Percentiles rank a stretch among this genome's conserved stretches.
These are phyloP conservation scores for Podosphaera aphanis DNA, from an alignment of 2,329 filamentous ascomycete species.

Conservation along the genomic window DNA sequence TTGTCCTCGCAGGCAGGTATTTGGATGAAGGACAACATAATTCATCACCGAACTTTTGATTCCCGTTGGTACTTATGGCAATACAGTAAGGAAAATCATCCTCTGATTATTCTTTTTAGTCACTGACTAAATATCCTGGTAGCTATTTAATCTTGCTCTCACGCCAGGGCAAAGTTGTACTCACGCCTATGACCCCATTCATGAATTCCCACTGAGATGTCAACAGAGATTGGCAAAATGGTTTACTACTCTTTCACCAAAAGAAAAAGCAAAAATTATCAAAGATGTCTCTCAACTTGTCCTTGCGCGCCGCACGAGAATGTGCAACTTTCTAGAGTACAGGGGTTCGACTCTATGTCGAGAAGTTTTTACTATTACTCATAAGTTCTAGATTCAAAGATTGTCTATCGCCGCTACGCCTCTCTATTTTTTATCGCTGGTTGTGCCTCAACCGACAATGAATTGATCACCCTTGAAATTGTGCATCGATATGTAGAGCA, in stretches of 20 bases:
- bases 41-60: no score
- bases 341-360: constrained; percentile 40
- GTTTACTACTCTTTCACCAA: constrained; percentile 94
- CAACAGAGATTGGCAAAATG: constrained; percentile 87
- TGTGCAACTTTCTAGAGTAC: constrained; percentile 99
- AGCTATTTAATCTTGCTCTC: constrained; percentile 97
- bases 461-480: constrained; percentile 92
- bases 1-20: no score
- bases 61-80: no score
- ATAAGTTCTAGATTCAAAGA: constrained; percentile 57
- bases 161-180: constrained; percentile 95
- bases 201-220: constrained; percentile 7
- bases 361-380: constrained; percentile 3
- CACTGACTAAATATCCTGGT: constrained; percentile 7
- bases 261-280: constrained; percentile 98
- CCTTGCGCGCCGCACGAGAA: constrained; percentile 80
- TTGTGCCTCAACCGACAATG: constrained; percentile 91
- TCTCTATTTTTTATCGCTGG: constrained; percentile 98
- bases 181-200: neutral
- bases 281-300: constrained; percentile 98
- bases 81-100: constrained; percentile 1
- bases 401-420: constrained; percentile 94
- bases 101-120: neutral
- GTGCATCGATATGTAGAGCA: constrained; percentile 98
- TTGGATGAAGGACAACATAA: no score